These are phyloP conservation scores for Tulasnella sp. DNA, from an alignment of 768 basidiomycete species.

Conservation along the genomic window DNA sequence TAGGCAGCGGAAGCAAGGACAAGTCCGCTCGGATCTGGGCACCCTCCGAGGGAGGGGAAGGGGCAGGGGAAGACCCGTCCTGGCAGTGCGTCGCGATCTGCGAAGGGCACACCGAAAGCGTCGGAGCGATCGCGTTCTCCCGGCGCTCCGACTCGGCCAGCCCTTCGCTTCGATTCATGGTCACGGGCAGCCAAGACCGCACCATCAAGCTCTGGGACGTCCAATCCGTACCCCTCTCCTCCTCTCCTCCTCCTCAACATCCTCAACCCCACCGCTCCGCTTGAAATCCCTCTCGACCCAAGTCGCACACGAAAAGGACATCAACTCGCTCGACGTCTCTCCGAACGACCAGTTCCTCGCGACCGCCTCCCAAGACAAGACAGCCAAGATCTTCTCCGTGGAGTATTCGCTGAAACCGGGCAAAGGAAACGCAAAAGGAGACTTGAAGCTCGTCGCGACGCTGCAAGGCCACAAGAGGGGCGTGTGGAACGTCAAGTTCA, in stretches of 20 bases:
- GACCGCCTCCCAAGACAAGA: conserved; percentile 93
- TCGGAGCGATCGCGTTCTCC: conserved; percentile 84
- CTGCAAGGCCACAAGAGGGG: conserved; percentile 96
- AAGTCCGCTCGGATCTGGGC: conserved; percentile 80
- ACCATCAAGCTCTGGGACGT: conserved; percentile 99
- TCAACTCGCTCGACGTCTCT: conserved; percentile 88
- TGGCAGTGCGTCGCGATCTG: conserved; percentile 78
- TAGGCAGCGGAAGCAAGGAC: conserved; percentile 93
- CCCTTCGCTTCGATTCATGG: conserved; percentile 49
- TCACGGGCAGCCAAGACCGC: conserved; percentile 93
- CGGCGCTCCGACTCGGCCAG: conserved; percentile 27
- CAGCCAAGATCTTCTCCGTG: conserved; percentile 81
- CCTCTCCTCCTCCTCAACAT: conserved; percentile 20
- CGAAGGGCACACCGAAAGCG: conserved; percentile 88
- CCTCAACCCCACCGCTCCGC: conserved; percentile 31
- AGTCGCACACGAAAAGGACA: conserved; percentile 96
- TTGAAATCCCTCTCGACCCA: conserved; percentile 74
- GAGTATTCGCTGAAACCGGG: conserved; percentile 34
- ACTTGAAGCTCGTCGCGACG: conserved; percentile 65
- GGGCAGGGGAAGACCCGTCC: conserved; percentile 17
- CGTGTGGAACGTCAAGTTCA: conserved; percentile 90
- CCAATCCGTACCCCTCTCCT: conserved; percentile 32
- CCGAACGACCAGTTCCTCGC: conserved; percentile 82
- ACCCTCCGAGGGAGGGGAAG: conserved; percentile 23
- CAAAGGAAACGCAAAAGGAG: conserved; percentile 42